Evolutionary conservation across 441 rosid species (phyloP), one percentile per base, ranked within the genome.

Genomic region (Macaranga tanarius): DNA sequence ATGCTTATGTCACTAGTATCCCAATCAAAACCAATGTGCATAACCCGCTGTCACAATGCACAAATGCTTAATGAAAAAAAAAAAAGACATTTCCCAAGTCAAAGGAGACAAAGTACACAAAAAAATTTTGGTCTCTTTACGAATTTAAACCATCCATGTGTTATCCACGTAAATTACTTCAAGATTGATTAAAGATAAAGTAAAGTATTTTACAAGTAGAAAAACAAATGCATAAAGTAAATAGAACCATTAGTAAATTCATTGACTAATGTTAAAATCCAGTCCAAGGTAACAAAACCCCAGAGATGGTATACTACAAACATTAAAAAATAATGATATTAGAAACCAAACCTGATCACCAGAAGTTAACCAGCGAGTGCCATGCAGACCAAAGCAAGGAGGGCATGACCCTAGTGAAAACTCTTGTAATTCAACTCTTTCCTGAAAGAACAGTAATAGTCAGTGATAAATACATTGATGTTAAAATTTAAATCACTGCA

Each of bases 11-110:
- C 97, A 42, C 75, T 79, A 19, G 96, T 82, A 76, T 92, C 98
- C 99, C 99, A 95, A 65, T 81, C 93, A 79, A 95, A 88, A 72
- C 90, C 95, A 79, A 92, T 58, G n/a, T 74, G 80, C 96, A 95
- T 87, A 63, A 89, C 78, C 83, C 81, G 84, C 99, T 95, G 88
- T 76, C 67, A 76, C 68, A 51, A 77, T n/a, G 55, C 57, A 64
- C 28, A 70, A 79, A 76, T n/a, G 34, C 20, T 42, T 26, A 12
- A 26, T 69, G 23, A 74, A 70, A 34, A 52, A 12, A n/a, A 74
- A 70, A 34, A 38, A 26, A 62, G 54, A 70, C 28, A 75, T 52
- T 38, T 59, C 40, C 31, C 38, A 40, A 19, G 20, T 20, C 45
- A 28, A 62, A 22, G 42, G 17, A 26, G 25, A 3, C 10, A 16